Base-by-base conservation (phyloP, 2,329 filamentous ascomycete species). In the Pezicula neosporulosa region DNA sequence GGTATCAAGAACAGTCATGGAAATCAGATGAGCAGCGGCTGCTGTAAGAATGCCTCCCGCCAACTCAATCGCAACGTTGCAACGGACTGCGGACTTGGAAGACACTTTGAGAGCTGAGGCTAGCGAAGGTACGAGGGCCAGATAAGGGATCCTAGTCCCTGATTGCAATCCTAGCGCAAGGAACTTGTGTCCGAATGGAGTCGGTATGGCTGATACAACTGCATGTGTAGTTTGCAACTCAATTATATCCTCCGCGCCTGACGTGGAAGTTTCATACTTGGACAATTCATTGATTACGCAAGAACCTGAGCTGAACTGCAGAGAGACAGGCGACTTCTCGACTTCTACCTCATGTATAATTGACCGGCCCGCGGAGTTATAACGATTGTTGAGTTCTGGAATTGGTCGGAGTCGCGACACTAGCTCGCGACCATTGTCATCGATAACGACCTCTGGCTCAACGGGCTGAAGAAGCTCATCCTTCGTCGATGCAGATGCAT, bases 371-470 rank as follows among this genome's bases (percentile, higher is more conserved):
- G n/a, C 6, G 9, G 52, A 55, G 44, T 55, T 55, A 38, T 52
- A 52, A 3, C 53, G 49, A 27, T 52, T 42, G 19, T 55, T 50
- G 24, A 18, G 9, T 10, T 6, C 39, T 1, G 45, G 19, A 30
- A 39, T 49, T 5, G 28, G 18, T 10, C n/a, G 10, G n/a, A 56
- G 24, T 12, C 56, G 56, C 16, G 56, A 46, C 16, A 58, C 37
- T 16, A 44, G 16, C 19, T 21, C 18, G 12, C 21, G 44, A 6
- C 52, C 52, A 5, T 52, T 45, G 4, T 48, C 39, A 30, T 49
- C 18, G 7, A 53, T 21, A 30, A 47, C 36, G 7, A 51, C 19
- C 33, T 57, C 55, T 12, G 50, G 48, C 33, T 57, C 55, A 7
- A 19, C 18, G 9, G 53, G n/a, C n/a, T n/a, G n/a, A n/a, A n/a